Conservation (phyloP, 2,329 filamentous ascomycete genomes). For the Exophiala phaeomuriformis region DNA sequence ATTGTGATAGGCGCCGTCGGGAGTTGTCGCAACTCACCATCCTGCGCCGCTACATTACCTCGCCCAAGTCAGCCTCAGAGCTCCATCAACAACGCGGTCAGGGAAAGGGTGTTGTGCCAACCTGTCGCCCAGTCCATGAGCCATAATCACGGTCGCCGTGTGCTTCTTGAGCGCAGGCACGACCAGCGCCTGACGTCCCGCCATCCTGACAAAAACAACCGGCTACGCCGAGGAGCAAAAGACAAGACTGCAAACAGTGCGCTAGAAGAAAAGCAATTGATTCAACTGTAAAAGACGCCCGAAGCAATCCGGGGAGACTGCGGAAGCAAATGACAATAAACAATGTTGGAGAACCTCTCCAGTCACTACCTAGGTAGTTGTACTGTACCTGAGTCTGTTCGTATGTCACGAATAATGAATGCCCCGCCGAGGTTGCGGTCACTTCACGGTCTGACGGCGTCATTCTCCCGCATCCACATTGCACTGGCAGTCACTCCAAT, state of each 20-base stretch:
- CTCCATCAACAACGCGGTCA: neutral
- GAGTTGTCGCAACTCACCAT: slow-evolving; percentile 32
- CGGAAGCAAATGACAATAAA: too few relatives aligned
- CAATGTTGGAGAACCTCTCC: neutral
- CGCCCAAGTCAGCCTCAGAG: slow-evolving; percentile 12
- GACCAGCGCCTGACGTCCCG: slow-evolving; percentile 46
- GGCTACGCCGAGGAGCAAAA: neutral
- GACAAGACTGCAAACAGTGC: neutral
- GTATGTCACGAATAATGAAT: neutral
- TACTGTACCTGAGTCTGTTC: too few relatives aligned
- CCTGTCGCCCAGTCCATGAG: slow-evolving; percentile 90
- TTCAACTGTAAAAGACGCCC: too few relatives aligned
- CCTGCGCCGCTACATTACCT: slow-evolving; percentile 39
- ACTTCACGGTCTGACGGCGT: neutral
- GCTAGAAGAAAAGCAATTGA: neutral
- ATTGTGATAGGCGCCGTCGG: neutral
- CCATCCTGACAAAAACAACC: slow-evolving; percentile 4
- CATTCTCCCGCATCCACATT: neutral
- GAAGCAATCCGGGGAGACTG: too few relatives aligned
- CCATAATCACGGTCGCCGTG: slow-evolving; percentile 90
- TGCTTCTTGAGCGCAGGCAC: slow-evolving; percentile 75
- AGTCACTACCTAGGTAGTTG: too few relatives aligned
- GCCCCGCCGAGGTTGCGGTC: neutral
- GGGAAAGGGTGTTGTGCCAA: slow-evolving; percentile 30
- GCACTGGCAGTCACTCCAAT: neutral